Evolutionary conservation across 805 yeast species (phyloP), one percentile per base, ranked within the genome.

Genomic region (Starmerella bacillaris): DNA sequence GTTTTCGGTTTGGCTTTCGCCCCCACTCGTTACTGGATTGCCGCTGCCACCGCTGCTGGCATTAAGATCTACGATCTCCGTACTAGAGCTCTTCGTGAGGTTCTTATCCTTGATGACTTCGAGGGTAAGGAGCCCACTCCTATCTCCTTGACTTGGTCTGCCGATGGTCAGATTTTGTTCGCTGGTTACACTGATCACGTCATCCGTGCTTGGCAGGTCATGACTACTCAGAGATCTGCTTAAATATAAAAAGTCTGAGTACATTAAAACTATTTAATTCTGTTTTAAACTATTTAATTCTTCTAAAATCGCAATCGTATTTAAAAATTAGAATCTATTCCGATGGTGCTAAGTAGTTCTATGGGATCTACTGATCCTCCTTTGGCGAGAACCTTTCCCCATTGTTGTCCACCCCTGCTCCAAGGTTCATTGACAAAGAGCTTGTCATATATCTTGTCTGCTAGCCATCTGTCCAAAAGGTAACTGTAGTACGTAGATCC

Each of bases 1-100:
- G 83, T 89, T 55, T 80, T 80, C 67, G 92, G 95, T 63, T 74
- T 89, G 62, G 93, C 95, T 56, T 89, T 89, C 93, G 86, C 96
- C 64, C 98, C 99, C 70, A 80, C 80, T 92, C 84, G 98, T 78
- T 89, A 80, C 92, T 89, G 98, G 98, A 78, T 89, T 65, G 86
- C 93, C 63, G 98, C 96, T 68, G 96, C 98, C 60, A 89, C 99
- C 56, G 69, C 94, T 51, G 68, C 94, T 52, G 89, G 94, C 60
- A 82, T 89, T 73, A 86, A 84, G 79, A 76, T 89, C 74, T 89
- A 74, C 80, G 80, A 84, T 77, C 76, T 89, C 65, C 89, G 83
- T 70, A 84, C 78, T 68, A 77, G 92, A 69, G 94, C 84, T 72
- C 78, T 89, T 68, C 84, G 79, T 70, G 95, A 96, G 63, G 96